Conservation (phyloP, 1,139 yeast species). For the Suhomyces bribrorum region DNA sequence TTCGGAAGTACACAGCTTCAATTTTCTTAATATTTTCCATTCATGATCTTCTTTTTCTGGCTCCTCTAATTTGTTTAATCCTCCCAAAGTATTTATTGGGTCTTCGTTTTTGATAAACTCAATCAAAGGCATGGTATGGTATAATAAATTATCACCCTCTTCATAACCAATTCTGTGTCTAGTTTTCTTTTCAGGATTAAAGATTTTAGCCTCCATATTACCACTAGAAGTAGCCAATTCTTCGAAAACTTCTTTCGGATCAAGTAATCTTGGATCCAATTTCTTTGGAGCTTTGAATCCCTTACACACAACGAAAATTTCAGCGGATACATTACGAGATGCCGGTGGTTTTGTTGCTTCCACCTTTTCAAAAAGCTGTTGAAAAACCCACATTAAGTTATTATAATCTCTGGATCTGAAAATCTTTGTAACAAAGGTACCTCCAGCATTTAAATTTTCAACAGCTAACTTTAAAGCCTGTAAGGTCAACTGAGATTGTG, state of each 20-base stretch:
- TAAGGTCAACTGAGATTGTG: conserved; percentile 92
- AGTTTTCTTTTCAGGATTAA: conserved; percentile 87
- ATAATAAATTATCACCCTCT: conserved; percentile 83
- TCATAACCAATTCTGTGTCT: conserved; percentile 97
- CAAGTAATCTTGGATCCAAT: conserved; percentile 87
- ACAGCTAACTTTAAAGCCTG: conserved; percentile 93
- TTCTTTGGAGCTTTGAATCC: conserved; percentile 96
- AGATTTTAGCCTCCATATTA: conserved; percentile 90
- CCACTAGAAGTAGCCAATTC: conserved; percentile 75
- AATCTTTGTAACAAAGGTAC: conserved; percentile 95
- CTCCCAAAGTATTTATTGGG: conserved; percentile 82
- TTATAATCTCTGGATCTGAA: conserved; percentile 98
- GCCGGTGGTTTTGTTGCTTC: conserved; percentile 99
- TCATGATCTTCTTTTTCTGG: conserved; percentile 65
- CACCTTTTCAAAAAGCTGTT: conserved; percentile 90
- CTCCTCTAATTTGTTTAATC: conserved; percentile 55
- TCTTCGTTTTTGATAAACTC: conserved; percentile 82
- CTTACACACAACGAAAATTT: conserved; percentile 94
- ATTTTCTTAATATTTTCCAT: conserved; percentile 67
- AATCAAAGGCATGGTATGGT: conserved; percentile 70
- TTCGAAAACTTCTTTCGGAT: conserved; percentile 91
- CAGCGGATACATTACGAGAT: conserved; percentile 98
- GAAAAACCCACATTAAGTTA: conserved; percentile 95
- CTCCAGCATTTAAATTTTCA: conserved; percentile 89
- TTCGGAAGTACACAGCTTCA: conserved; percentile 77